phyloP scores from a whole-genome alignment of 768 basidiomycete genomes.

The Macrolepiota fuliginosa region DNA sequence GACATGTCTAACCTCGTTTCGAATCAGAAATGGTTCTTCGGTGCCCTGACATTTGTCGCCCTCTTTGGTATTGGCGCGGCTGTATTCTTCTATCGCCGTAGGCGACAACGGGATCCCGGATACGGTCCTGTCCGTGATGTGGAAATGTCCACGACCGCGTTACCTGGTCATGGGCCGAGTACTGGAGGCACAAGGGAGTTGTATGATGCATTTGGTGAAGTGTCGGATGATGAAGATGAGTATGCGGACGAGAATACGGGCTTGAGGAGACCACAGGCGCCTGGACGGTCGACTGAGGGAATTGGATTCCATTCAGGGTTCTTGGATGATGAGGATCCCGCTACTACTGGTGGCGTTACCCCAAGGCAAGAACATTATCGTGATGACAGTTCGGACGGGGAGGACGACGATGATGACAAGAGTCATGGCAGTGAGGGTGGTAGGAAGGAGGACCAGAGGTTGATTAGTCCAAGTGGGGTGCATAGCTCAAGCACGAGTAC shows the following conservation, averaged over 20 bases:
- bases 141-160: slow-evolving; percentile 74
- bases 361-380: slow-evolving; percentile 30
- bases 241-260: slow-evolving; percentile 73
- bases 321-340: slow-evolving; percentile 72
- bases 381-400: slow-evolving; percentile 36
- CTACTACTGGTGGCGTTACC: slow-evolving; percentile 29
- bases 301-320: slow-evolving; percentile 76
- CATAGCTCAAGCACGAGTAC: slow-evolving; percentile 35
- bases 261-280: slow-evolving; percentile 37
- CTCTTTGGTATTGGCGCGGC: slow-evolving; percentile 70
- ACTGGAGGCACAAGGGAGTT: slow-evolving; percentile 76
- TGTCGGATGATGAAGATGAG: slow-evolving; percentile 79
- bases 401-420: background rate
- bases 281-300: slow-evolving; percentile 31
- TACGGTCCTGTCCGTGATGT: slow-evolving; percentile 66
- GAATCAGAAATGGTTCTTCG: slow-evolving; percentile 88
- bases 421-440: background rate
- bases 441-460: slow-evolving; percentile 7
- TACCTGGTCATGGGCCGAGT: slow-evolving; percentile 39
- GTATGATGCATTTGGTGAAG: slow-evolving; percentile 95
- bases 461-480: slow-evolving; percentile 16
- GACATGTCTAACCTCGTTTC: slow-evolving; percentile 71
- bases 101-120: slow-evolving; percentile 38
- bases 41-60: slow-evolving; percentile 74
- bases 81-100: slow-evolving; percentile 80